Evolutionary conservation across 2,329 filamentous ascomycete species (phyloP).

Genomic region (Penicillium sp.): DNA sequence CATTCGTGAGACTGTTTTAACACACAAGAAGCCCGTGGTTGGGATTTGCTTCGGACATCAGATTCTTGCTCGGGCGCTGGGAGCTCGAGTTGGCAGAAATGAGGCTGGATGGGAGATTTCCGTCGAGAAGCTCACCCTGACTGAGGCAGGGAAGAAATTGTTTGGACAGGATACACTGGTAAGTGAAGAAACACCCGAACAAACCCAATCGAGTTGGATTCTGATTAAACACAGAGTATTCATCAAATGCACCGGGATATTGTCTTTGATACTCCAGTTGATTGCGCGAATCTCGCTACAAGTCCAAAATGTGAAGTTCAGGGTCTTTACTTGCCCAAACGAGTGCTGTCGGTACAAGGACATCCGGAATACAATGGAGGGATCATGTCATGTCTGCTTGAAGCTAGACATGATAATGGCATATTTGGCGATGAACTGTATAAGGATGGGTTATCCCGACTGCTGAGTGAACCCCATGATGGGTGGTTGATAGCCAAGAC

Average conservation of each 20-base stretch:
- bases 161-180: conserved; percentile 35
- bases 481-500: conserved; percentile 19
- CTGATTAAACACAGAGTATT: conserved; percentile 19
- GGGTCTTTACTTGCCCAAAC: conserved; percentile 42
- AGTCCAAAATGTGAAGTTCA: conserved; percentile 46
- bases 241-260: conserved; percentile 53
- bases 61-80: conserved; percentile 47
- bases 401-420: conserved; percentile 20
- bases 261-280: conserved; percentile 42
- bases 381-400: conserved; percentile 38
- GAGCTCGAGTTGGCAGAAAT: conserved; percentile 38
- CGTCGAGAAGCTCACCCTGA: conserved; percentile 44
- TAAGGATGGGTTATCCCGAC: conserved; percentile 19
- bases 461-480: conserved; percentile 21
- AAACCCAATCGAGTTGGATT: background rate
- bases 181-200: background rate
- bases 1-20: conserved; percentile 28
- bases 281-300: conserved; percentile 43
- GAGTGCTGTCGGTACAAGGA: conserved; percentile 48
- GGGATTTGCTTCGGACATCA: conserved; percentile 53
- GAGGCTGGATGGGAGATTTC: conserved; percentile 49
- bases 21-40: conserved; percentile 35
- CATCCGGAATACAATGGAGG: conserved; percentile 48
- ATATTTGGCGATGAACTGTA: conserved; percentile 26
- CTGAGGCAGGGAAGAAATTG: conserved; percentile 41